Conservation (phyloP, 148 eudicot genomes). For the Pouteria glomerata region DNA sequence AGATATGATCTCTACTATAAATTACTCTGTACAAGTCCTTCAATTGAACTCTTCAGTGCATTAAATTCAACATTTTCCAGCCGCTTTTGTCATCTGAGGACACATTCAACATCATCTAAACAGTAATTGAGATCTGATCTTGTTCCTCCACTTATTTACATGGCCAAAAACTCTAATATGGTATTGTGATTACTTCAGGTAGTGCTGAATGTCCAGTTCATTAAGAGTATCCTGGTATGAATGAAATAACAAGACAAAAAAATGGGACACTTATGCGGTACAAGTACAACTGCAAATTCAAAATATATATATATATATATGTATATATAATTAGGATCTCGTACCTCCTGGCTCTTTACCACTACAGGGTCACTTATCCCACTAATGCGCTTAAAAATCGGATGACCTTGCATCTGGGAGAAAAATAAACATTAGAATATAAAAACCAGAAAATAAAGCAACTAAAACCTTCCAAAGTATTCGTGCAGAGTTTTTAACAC, state of each 20-base stretch:
- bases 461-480: not conserved
- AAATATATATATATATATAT: not conserved
- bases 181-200: not conserved
- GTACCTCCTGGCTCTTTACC: constrained; percentile 87
- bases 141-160: not conserved
- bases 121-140: not conserved
- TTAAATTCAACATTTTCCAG: not conserved
- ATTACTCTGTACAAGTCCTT: not conserved
- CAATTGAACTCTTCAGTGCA: not conserved
- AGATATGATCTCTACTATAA: too few relatives aligned
- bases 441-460: not conserved
- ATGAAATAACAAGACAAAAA: not conserved
- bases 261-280: not conserved
- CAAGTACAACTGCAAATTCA: not conserved
- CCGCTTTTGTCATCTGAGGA: not conserved
- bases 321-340: too few relatives aligned
- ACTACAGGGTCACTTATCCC: constrained; percentile 81
- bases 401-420: constrained; percentile 65
- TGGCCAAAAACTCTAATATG: too few relatives aligned
- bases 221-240: not conserved
- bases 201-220: not conserved
- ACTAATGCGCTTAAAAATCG: constrained; percentile 64
- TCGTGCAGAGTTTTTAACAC: not conserved
- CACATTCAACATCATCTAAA: not conserved
- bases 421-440: constrained; percentile 13